Conservation (phyloP, 2,329 filamentous ascomycete species). For the Coniella vitis region DNA sequence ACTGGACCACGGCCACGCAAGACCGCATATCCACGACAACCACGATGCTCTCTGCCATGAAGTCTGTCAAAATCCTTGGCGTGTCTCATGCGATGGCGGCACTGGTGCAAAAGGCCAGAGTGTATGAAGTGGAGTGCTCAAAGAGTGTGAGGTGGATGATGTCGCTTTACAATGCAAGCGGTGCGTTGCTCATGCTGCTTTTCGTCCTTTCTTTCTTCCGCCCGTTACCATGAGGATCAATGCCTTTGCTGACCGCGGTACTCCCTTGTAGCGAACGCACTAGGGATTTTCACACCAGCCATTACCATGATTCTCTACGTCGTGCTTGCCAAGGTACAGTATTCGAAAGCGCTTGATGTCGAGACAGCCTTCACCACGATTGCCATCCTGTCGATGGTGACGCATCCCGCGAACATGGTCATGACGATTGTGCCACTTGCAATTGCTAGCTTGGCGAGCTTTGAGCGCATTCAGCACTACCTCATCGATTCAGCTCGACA, state of each 20-base stretch:
- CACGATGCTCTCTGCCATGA: conserved; percentile 29
- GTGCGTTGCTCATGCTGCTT: conserved; percentile 20
- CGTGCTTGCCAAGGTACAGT: conserved; percentile 19
- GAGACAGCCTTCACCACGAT: conserved; percentile 34
- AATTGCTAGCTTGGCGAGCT: conserved; percentile 26
- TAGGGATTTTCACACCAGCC: conserved; percentile 35
- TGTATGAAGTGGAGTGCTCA: conserved; percentile 27
- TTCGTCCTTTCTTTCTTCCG: not conserved
- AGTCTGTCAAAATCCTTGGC: conserved; percentile 34
- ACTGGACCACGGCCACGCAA: conserved; percentile 36
- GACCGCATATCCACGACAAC: conserved; percentile 30
- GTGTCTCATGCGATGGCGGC: conserved; percentile 20
- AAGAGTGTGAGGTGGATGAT: conserved; percentile 32
- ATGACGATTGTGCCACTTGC: conserved; percentile 33
- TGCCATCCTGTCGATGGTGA: conserved; percentile 32
- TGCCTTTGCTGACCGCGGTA: not conserved
- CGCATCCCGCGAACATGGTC: conserved; percentile 37
- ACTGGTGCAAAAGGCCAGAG: conserved; percentile 23
- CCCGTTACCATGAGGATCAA: too few relatives aligned
- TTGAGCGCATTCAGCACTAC: conserved; percentile 32
- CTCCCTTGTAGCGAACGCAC: conserved; percentile 28
- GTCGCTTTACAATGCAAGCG: conserved; percentile 33
- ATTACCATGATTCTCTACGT: conserved; percentile 31
- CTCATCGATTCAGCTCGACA: conserved; percentile 15
- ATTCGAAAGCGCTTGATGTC: conserved; percentile 21